Evolutionary conservation across 169 alveolate genomes (phyloP).

Genomic region (Theileria annulata): DNA sequence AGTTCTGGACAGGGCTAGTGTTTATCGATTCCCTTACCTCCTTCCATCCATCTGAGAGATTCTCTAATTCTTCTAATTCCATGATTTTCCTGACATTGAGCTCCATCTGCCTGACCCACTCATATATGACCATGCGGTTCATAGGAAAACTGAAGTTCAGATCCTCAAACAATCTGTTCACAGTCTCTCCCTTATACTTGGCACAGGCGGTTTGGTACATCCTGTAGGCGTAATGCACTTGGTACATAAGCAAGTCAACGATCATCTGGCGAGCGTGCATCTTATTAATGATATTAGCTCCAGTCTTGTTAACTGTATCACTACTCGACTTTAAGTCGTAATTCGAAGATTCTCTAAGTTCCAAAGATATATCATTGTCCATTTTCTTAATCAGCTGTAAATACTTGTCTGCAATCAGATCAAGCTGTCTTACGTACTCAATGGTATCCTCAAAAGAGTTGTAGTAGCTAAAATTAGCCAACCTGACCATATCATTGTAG

Average conservation of each 20-base stretch:
- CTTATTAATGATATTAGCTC: conserved; percentile 24
- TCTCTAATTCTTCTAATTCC: conserved; percentile 7
- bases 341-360: conserved; percentile 43
- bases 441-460: conserved; percentile 9
- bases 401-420: conserved; percentile 15
- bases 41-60: conserved; percentile 29
- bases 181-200: conserved; percentile 21
- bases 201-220: conserved; percentile 36
- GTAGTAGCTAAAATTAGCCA: not conserved
- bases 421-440: conserved; percentile 32
- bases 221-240: conserved; percentile 18
- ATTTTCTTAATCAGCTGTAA: conserved; percentile 11
- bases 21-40: conserved; percentile 32
- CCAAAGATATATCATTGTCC: conserved; percentile 6
- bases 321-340: conserved; percentile 15
- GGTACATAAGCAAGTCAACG: conserved; percentile 22
- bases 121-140: conserved; percentile 46
- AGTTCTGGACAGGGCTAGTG: conserved; percentile 7
- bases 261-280: conserved; percentile 61
- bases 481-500: not conserved
- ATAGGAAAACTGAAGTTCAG: conserved; percentile 38
- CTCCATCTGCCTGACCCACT: conserved; percentile 41
- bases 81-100: conserved; percentile 11
- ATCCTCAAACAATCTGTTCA: conserved; percentile 24
- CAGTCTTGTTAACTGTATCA: not conserved